Percentiles rank a stretch among this genome's conserved stretches.
These are phyloP conservation scores for Lathyrus oleraceus DNA, from an alignment of 306 rosid species.

Conservation along the genomic window DNA sequence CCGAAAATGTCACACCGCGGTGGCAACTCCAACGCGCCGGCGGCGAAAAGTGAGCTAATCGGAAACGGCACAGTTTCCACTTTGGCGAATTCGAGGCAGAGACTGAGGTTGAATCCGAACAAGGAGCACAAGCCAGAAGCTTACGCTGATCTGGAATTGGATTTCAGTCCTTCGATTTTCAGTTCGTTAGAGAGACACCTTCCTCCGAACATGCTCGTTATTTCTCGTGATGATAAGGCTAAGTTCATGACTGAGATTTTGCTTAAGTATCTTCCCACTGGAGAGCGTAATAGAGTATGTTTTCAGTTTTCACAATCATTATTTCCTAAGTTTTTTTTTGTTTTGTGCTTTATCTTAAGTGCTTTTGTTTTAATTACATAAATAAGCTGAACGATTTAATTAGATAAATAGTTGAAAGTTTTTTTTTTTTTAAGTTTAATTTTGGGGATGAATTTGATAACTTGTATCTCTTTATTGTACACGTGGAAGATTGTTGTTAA, in stretches of 20 bases:
- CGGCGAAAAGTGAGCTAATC: background rate
- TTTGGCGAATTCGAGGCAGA: slow-evolving; percentile 32
- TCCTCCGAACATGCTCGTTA: slow-evolving; percentile 46
- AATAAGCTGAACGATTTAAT: background rate
- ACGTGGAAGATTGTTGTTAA: background rate
- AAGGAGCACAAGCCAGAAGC: slow-evolving; percentile 53
- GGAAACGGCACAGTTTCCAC: slow-evolving; percentile 29
- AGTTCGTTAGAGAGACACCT: slow-evolving; percentile 50
- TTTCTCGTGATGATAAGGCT: slow-evolving; percentile 49
- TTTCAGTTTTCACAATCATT: background rate
- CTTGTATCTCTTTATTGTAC: background rate
- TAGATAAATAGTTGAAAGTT: background rate
- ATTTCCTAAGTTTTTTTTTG: background rate
- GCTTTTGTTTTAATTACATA: background rate
- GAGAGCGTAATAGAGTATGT: slow-evolving; percentile 50
- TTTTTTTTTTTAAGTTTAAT: background rate
- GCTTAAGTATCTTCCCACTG: slow-evolving; percentile 46
- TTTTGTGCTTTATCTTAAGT: background rate
- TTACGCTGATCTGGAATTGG: slow-evolving; percentile 51
- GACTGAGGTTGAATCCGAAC: slow-evolving; percentile 51
- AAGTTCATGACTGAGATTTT: slow-evolving; percentile 54
- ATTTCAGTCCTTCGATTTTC: slow-evolving; percentile 48
- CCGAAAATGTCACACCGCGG: slow-evolving; percentile 36
- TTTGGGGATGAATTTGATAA: background rate
- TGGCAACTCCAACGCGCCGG: background rate